Conservation (phyloP, 1,284 basidiomycete genomes). For the Ustilago curta region DNA sequence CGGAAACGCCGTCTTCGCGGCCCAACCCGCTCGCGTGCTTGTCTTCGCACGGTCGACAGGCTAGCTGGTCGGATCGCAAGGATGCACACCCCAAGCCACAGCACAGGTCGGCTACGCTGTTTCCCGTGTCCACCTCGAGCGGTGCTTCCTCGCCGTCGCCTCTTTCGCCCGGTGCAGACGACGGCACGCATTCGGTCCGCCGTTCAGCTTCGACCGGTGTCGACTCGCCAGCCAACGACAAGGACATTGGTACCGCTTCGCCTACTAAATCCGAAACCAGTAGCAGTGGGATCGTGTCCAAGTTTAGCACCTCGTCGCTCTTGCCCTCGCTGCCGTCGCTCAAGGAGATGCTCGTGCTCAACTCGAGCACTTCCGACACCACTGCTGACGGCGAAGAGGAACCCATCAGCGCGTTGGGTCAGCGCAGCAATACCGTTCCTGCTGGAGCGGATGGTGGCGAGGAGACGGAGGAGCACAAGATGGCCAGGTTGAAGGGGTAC, state of each 20-base stretch:
- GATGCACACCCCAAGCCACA: not conserved
- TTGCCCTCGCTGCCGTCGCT: conserved; percentile 23
- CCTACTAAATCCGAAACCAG: conserved; percentile 1
- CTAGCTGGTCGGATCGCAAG: conserved; percentile 6
- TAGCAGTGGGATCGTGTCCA: no score
- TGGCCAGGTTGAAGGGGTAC: conserved; percentile 34
- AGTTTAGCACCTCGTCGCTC: conserved; percentile 4
- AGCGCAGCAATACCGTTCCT: conserved; percentile 8
- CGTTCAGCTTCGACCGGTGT: conserved; percentile 10
- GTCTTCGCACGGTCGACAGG: conserved; percentile 16
- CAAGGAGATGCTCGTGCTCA: conserved; percentile 35
- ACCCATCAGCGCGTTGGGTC: not conserved
- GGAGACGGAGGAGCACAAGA: conserved; percentile 32
- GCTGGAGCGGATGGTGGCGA: not conserved
- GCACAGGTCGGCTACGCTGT: conserved; percentile 17
- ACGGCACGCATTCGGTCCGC: not conserved
- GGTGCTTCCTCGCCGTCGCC: not conserved
- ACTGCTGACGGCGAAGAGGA: conserved; percentile 39
- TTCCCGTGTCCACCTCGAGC: not conserved
- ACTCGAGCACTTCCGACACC: conserved; percentile 21
- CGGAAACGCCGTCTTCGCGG: not conserved
- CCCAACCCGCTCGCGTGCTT: conserved; percentile 22
- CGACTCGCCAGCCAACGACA: conserved; percentile 16
- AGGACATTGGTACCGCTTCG: no score
- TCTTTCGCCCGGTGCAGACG: not conserved